Conservation (phyloP, 2,329 filamentous ascomycete species). For the Corinectria fuckeliana region DNA sequence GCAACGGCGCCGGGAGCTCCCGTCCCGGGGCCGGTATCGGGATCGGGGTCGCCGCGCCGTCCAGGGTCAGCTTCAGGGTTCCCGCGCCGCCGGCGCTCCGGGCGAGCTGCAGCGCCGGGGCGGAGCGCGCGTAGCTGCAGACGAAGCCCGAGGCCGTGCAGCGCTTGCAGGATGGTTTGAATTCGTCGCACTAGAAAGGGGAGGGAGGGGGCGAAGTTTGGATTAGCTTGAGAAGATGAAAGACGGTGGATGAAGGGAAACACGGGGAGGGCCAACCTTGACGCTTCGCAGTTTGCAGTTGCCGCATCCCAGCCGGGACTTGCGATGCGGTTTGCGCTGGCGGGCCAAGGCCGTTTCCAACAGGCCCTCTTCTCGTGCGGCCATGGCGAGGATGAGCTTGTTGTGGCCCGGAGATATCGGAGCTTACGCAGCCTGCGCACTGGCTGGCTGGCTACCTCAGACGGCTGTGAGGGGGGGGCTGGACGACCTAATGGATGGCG, state of each 20-base stretch:
- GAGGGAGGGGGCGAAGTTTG: constrained; percentile 22
- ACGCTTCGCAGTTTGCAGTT: constrained; percentile 63
- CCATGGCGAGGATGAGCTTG: constrained; percentile 5
- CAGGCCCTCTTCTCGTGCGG: constrained; percentile 4
- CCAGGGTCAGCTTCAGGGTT: constrained; percentile 24
- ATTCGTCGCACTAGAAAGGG: constrained; percentile 59
- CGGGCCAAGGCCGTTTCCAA: constrained; percentile 21
- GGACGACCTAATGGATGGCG: no score
- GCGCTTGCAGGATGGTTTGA: constrained; percentile 54
- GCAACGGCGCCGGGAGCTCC: constrained; percentile 17
- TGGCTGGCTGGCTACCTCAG: no score
- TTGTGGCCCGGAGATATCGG: constrained; percentile 8
- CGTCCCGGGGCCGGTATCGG: constrained; percentile 1
- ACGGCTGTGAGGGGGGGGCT: no score
- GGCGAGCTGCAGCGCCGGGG: constrained; percentile 31
- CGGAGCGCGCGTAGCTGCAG: constrained; percentile 52
- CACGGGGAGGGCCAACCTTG: constrained; percentile 50
- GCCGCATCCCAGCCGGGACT: constrained; percentile 60
- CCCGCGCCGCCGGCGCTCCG: constrained; percentile 18
- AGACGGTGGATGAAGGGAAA: background rate
- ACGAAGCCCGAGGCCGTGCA: constrained; percentile 55
- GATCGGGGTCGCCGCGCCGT: constrained; percentile 17
- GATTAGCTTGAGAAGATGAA: background rate
- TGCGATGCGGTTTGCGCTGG: constrained; percentile 52
- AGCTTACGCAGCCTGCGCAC: background rate